Evolutionary conservation across 164 flowering plant genomes (phyloP).

Genomic region (Tetrastigma voinierianum): DNA sequence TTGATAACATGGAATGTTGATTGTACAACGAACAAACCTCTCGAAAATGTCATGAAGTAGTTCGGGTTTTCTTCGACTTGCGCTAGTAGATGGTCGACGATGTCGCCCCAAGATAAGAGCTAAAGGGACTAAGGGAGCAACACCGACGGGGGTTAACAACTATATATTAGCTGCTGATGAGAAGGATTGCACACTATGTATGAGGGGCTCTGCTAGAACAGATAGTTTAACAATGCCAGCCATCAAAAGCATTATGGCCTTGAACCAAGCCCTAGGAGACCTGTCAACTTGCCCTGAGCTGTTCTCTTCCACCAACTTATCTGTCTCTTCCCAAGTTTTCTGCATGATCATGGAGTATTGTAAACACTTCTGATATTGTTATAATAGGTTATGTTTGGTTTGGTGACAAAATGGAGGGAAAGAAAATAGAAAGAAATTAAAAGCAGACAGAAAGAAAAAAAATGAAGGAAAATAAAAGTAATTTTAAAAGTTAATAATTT

Average conservation of each 20-base stretch:
- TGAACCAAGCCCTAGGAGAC: not conserved
- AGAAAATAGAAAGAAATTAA: too few species aligned
- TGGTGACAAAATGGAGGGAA: too few species aligned
- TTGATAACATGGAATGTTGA: too few species aligned
- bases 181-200: slow-evolving; percentile 24
- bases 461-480: too few species aligned
- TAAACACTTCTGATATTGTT: too few species aligned
- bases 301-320: not conserved
- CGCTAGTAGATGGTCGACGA: slow-evolving; percentile 20
- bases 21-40: slow-evolving; percentile 43
- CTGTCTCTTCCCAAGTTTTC: slow-evolving; percentile 12
- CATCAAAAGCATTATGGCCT: slow-evolving; percentile 8
- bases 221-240: slow-evolving; percentile 22
- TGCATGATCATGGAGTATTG: not conserved
- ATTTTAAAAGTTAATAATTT: too few species aligned
- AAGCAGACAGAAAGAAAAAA: too few species aligned
- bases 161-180: slow-evolving; percentile 27
- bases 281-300: not conserved
- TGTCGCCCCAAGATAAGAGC: slow-evolving; percentile 32
- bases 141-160: too few species aligned
- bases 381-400: too few species aligned
- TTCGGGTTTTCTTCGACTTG: slow-evolving; percentile 21
- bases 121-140: too few species aligned
- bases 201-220: slow-evolving; percentile 36
- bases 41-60: slow-evolving; percentile 38